Conservation (phyloP, 495 filamentous ascomycete genomes). For the Cercophora samala region DNA sequence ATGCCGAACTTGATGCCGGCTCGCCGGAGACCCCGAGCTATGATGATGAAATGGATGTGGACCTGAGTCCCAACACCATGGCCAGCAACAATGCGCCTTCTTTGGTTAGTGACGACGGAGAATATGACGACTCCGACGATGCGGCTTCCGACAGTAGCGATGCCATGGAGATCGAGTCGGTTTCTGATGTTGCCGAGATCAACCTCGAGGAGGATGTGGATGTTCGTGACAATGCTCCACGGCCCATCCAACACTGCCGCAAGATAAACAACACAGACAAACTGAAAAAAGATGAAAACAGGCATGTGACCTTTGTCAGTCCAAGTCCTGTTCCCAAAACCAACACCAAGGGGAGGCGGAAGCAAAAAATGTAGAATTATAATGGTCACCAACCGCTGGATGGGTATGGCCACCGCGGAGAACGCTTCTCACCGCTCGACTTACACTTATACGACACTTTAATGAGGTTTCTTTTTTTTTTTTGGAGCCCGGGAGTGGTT, state of each 20-base stretch:
- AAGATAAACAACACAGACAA: slow-evolving; percentile 31
- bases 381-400: not conserved
- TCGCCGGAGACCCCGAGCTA: slow-evolving; percentile 44
- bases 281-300: slow-evolving; percentile 44
- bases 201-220: slow-evolving; percentile 43
- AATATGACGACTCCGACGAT: slow-evolving; percentile 60
- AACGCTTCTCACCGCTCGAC: not conserved
- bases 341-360: slow-evolving; percentile 35
- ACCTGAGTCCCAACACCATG: slow-evolving; percentile 75
- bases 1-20: slow-evolving; percentile 20
- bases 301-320: slow-evolving; percentile 47
- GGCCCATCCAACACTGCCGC: slow-evolving; percentile 36
- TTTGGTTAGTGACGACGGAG: slow-evolving; percentile 81
- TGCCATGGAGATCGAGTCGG: slow-evolving; percentile 40
- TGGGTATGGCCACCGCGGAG: slow-evolving; percentile 6
- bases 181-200: slow-evolving; percentile 50
- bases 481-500: not conserved
- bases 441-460: slow-evolving; percentile 2
- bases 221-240: slow-evolving; percentile 35
- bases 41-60: slow-evolving; percentile 53
- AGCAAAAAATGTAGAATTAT: slow-evolving; percentile 22
- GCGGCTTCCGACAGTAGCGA: slow-evolving; percentile 46
- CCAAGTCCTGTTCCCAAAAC: slow-evolving; percentile 36
- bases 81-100: slow-evolving; percentile 80
- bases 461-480: slow-evolving; percentile 1